Base-by-base conservation (phyloP, 495 filamentous ascomycete genomes). In the Parmelia sp. region DNA sequence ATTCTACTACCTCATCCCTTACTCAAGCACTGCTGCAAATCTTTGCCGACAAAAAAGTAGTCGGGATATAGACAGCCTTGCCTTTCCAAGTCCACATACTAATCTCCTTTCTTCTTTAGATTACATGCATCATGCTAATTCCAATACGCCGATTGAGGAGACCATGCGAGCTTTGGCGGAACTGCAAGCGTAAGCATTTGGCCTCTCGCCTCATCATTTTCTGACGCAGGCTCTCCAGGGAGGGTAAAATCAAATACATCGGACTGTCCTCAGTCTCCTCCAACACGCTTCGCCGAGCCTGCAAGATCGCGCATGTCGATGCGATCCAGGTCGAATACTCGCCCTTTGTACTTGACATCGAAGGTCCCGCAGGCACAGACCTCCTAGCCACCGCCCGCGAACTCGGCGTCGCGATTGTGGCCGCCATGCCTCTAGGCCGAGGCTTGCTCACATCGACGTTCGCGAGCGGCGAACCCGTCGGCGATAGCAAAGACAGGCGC, bases 261-360 rank as follows among this genome's bases (percentile, higher is more conserved):
- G 82, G 83, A 4, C 68, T 87, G 21, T 77, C 72, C 27, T 85
- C 87, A 63, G 76, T 79, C 53, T 80, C 77, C 29, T 73, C 82
- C 0, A 71, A 76, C 0, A 87, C 84, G 0, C 73, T 89, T 4
- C 82, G 85, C 4, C 80, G 80, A 17, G 88, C 87, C 0, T 72
- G 79, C 69, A 83, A 82, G 39, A 71, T 89, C 5, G 79, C 83
- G 36, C 86, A 80, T 1, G 82, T 90, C 33, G 66, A 78, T 23
- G 84, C 83, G 6, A 77, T 85, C 21, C 83, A 90, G 72, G 73
- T 88, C 25, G 87, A 89, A 74, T 88, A 86, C 70, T 82, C 76
- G 1, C 80, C 83, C 0, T 88, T 86, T 60, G 69, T 76, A 6
- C 74, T 83, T 10, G 85, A 88, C 15, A 84, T 88, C 61, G 84